These are phyloP conservation scores for Rhodotorula sp. DNA, from an alignment of 1,284 basidiomycete genomes.

Conservation along the genomic window DNA sequence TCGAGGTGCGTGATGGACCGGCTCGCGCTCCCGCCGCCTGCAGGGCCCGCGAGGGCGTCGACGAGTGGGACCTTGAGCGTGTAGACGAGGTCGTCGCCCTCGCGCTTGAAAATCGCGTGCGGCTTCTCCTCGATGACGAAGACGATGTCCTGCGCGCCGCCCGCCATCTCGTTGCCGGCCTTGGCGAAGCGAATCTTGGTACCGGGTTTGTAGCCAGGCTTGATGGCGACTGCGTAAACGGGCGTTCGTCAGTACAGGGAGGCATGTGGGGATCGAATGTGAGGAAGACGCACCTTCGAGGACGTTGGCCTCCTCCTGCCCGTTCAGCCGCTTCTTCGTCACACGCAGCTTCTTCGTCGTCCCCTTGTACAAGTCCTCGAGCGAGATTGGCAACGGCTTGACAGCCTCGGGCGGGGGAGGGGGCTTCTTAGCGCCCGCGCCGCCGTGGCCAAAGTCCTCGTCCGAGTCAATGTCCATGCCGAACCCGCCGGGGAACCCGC, in stretches of 20 bases:
- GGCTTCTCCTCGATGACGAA: constrained; percentile 83
- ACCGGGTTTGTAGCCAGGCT: constrained; percentile 68
- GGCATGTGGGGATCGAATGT: neutral
- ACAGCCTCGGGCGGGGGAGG: constrained; percentile 32
- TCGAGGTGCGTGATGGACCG: constrained; percentile 61
- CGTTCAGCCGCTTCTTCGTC: constrained; percentile 69
- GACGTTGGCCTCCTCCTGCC: constrained; percentile 83
- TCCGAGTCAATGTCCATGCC: constrained; percentile 44
- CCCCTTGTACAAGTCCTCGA: constrained; percentile 90
- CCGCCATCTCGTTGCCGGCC: constrained; percentile 77
- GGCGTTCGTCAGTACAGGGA: neutral
- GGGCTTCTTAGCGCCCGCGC: constrained; percentile 3
- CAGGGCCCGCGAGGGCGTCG: constrained; percentile 71
- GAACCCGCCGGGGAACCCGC: constrained; percentile 40
- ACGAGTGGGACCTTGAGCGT: constrained; percentile 70
- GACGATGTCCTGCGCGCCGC: constrained; percentile 75
- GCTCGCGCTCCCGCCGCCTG: constrained; percentile 27
- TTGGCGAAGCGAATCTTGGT: constrained; percentile 88
- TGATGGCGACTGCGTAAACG: constrained; percentile 61
- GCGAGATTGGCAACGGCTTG: constrained; percentile 79
- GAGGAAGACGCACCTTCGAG: constrained; percentile 53
- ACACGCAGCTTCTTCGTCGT: constrained; percentile 88
- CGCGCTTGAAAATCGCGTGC: constrained; percentile 71
- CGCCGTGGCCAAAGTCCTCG: constrained; percentile 22
- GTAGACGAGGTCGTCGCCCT: constrained; percentile 75